Conservation (phyloP, 2,329 filamentous ascomycete genomes). For the Clarireedia homoeocarpa region DNA sequence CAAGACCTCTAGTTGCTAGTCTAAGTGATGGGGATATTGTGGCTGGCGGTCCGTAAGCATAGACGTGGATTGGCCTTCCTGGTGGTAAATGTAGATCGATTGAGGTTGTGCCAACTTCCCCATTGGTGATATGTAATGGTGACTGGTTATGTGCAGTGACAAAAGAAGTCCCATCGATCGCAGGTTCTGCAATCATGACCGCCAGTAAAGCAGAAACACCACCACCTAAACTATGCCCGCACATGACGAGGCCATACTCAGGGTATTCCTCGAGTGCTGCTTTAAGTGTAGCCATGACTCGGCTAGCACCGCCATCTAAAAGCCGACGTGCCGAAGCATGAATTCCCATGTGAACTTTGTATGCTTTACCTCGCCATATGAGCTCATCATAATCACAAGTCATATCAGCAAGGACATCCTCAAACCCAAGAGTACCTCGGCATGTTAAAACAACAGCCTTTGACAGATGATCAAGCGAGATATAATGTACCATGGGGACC, state of each 20-base stretch:
- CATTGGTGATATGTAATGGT: slow-evolving; percentile 57
- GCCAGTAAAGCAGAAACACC: slow-evolving; percentile 47
- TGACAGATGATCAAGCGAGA: slow-evolving; percentile 49
- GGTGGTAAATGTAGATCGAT: slow-evolving; percentile 47
- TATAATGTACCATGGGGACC: slow-evolving; percentile 48
- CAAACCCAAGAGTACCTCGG: slow-evolving; percentile 47
- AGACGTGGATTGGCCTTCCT: slow-evolving; percentile 68
- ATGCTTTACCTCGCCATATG: slow-evolving; percentile 40
- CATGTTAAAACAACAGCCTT: slow-evolving; percentile 48
- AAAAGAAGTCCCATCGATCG: slow-evolving; percentile 35
- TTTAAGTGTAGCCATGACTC: slow-evolving; percentile 44
- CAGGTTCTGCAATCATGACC: slow-evolving; percentile 44
- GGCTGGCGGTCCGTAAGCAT: slow-evolving; percentile 68
- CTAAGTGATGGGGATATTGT: slow-evolving; percentile 65
- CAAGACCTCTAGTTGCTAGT: slow-evolving; percentile 61
- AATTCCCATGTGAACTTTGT: slow-evolving; percentile 50
- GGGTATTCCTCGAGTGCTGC: slow-evolving; percentile 45
- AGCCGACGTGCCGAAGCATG: slow-evolving; percentile 45
- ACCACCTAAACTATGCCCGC: slow-evolving; percentile 47
- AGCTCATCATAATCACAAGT: slow-evolving; percentile 48
- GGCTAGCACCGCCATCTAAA: slow-evolving; percentile 39
- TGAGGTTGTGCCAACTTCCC: slow-evolving; percentile 15
- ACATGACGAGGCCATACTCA: slow-evolving; percentile 48
- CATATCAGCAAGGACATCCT: slow-evolving; percentile 50
- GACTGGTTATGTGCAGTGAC: slow-evolving; percentile 58